Percentiles rank a stretch among this genome's conserved stretches.
phyloP scores from a whole-genome alignment of 1,139 yeast genomes.

The Hyphopichia fennica region DNA sequence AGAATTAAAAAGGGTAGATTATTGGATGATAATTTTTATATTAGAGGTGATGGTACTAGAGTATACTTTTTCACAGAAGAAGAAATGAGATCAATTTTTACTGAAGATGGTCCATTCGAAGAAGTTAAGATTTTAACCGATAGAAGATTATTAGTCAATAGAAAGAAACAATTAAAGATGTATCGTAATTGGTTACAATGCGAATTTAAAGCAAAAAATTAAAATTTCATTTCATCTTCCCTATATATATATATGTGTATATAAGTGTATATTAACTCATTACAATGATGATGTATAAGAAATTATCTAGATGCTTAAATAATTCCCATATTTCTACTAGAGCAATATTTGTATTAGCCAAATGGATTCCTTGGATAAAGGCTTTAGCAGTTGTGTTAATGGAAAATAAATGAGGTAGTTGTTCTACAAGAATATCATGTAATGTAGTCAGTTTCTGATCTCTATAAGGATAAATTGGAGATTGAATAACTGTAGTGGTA shows the following conservation, averaged over 20 bases:
- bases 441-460: constrained; percentile 28
- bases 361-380: constrained; percentile 60
- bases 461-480: constrained; percentile 37
- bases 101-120: constrained; percentile 54
- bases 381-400: constrained; percentile 20
- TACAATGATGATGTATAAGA: constrained; percentile 59
- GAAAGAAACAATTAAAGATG: constrained; percentile 92
- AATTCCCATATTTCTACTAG: constrained; percentile 53
- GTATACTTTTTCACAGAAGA: constrained; percentile 97
- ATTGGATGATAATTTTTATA: constrained; percentile 88
- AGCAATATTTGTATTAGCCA: constrained; percentile 33
- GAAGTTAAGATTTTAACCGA: constrained; percentile 85
- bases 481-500: constrained; percentile 45
- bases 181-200: constrained; percentile 97
- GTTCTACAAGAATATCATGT: constrained; percentile 37
- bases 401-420: constrained; percentile 45
- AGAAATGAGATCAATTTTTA: constrained; percentile 76
- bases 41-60: constrained; percentile 97
- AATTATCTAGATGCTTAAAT: constrained; percentile 71
- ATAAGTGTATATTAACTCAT: background rate
- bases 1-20: constrained; percentile 87
- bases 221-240: background rate
- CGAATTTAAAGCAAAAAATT: constrained; percentile 51
- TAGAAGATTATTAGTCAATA: constrained; percentile 83
- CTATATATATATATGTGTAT: background rate